Conservation (phyloP, 1,284 basidiomycete genomes). For the Moesziomyces sp. region DNA sequence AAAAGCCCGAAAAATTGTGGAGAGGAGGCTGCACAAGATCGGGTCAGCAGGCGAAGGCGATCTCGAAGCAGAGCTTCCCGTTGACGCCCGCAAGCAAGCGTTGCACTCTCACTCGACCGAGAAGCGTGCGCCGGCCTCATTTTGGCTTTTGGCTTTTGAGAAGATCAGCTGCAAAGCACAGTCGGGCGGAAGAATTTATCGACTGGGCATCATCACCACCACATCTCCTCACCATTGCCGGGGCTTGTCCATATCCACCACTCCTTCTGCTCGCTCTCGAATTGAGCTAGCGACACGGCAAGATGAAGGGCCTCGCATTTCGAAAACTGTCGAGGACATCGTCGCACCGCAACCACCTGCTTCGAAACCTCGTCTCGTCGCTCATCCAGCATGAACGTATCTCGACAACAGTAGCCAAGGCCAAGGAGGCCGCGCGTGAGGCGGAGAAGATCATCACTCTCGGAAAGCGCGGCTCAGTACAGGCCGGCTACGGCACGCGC, state of each 20-base stretch:
- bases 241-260: not conserved
- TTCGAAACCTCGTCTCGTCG: slow-evolving; percentile 86
- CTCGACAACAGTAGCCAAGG: slow-evolving; percentile 94
- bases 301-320: slow-evolving; percentile 66
- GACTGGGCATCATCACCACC: slow-evolving; percentile 2
- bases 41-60: slow-evolving; percentile 9
- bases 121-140: slow-evolving; percentile 1
- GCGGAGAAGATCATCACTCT: slow-evolving; percentile 83
- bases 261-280: not conserved
- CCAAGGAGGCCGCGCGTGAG: slow-evolving; percentile 86
- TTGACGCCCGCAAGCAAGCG: slow-evolving; percentile 4
- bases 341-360: slow-evolving; percentile 46
- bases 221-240: not conserved
- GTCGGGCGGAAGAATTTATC: slow-evolving; percentile 3
- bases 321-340: slow-evolving; percentile 62
- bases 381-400: slow-evolving; percentile 96
- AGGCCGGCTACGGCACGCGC: slow-evolving; percentile 47
- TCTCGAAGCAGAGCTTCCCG: slow-evolving; percentile 5
- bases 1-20: not conserved
- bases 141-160: slow-evolving; percentile 17
- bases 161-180: slow-evolving; percentile 7
- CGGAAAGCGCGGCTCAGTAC: slow-evolving; percentile 55
- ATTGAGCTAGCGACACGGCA: slow-evolving; percentile 5
- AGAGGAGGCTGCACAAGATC: not conserved
- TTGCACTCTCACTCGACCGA: slow-evolving; percentile 33